Conservation (phyloP, 371 early-diverging fungal genomes). For the Actinomortierella wolfii region DNA sequence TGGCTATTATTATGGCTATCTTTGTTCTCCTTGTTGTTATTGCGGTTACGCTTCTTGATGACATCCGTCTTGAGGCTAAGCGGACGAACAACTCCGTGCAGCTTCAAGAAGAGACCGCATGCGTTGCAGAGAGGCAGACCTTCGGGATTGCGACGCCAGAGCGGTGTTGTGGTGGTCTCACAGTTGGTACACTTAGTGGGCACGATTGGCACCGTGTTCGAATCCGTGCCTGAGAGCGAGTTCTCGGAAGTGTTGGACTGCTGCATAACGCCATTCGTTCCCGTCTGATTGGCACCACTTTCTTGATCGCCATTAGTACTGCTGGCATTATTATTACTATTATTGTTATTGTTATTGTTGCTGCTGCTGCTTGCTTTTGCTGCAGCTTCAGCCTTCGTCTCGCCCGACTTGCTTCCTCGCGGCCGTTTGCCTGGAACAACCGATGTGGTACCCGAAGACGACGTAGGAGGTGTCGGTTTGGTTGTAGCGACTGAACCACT, state of each 20-base stretch:
- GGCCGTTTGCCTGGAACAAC: conserved; percentile 44
- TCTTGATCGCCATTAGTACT: conserved; percentile 12
- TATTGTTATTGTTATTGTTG: conserved; percentile 4
- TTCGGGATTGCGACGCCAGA: conserved; percentile 93
- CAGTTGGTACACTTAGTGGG: conserved; percentile 87
- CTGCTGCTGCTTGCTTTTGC: conserved; percentile 16
- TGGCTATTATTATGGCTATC: conserved; percentile 3
- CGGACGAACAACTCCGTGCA: conserved; percentile 88
- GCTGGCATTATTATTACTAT: background rate
- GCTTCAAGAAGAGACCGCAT: conserved; percentile 74
- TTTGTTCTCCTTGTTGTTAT: conserved; percentile 24
- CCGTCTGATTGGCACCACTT: conserved; percentile 20
- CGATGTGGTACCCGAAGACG: conserved; percentile 7
- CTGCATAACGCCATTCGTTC: conserved; percentile 17
- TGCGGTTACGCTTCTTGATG: conserved; percentile 84
- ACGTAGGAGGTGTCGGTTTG: too few relatives aligned
- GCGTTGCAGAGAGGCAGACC: conserved; percentile 70
- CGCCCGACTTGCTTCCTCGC: conserved; percentile 26
- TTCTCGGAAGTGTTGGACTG: conserved; percentile 23
- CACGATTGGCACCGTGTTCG: conserved; percentile 32
- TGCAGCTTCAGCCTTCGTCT: conserved; percentile 20
- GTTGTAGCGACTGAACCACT: too few relatives aligned
- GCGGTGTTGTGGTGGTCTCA: conserved; percentile 87
- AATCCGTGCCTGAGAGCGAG: conserved; percentile 12
- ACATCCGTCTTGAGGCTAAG: conserved; percentile 80